phyloP scores from a whole-genome alignment of 441 rosid species.

The Erysimum cheiri region DNA sequence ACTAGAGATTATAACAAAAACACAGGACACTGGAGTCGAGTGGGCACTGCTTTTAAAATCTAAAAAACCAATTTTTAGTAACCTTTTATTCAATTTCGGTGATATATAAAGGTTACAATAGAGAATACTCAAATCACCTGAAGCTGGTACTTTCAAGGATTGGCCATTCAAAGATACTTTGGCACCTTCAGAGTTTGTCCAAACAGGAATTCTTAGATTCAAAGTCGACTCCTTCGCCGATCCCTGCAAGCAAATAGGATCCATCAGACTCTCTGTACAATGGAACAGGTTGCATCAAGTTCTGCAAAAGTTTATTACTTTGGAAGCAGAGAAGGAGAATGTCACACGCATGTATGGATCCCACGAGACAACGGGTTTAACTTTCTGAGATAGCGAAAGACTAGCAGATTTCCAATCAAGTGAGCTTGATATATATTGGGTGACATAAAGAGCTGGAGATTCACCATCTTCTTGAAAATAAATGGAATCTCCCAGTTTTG shows the following conservation, averaged over 20 bases:
- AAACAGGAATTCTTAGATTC: conserved; percentile 76
- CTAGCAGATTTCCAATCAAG: conserved; percentile 77
- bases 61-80: neutral
- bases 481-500: conserved; percentile 96
- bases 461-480: conserved; percentile 84
- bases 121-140: conserved; percentile 54
- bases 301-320: conserved; percentile 49
- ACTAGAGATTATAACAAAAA: neutral
- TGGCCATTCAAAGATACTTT: conserved; percentile 63
- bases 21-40: neutral
- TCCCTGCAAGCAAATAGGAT: conserved; percentile 49
- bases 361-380: conserved; percentile 69
- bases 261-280: conserved; percentile 4
- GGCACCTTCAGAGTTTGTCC: conserved; percentile 66
- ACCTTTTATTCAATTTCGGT: neutral
- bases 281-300: neutral
- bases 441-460: conserved; percentile 74
- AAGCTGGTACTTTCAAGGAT: conserved; percentile 56
- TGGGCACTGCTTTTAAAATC: conserved; percentile 13
- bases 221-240: conserved; percentile 57
- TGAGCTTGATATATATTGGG: conserved; percentile 82
- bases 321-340: conserved; percentile 52
- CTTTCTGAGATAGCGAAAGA: conserved; percentile 63
- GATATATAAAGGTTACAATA: conserved; percentile 20
- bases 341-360: conserved; percentile 72